A percentile compares a stretch with the other conserved stretches of the same genome.
Conservation (phyloP, 768 basidiomycete species). For the Panaeolus cyanescens region DNA sequence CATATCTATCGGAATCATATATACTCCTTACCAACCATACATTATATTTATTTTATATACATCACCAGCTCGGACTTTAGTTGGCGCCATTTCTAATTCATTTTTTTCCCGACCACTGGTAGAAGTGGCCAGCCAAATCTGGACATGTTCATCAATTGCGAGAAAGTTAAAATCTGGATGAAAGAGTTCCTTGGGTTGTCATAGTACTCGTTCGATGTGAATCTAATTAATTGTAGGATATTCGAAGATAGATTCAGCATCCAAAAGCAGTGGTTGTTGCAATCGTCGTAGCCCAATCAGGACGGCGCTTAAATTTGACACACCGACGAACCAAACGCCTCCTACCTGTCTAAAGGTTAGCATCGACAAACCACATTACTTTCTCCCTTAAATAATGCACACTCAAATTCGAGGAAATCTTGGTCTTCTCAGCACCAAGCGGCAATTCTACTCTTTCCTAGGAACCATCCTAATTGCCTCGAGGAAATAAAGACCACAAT, state of each 20-base stretch:
- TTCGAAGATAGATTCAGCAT: too few species aligned
- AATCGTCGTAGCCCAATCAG: neutral
- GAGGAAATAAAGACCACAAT: neutral
- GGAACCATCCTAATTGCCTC: neutral
- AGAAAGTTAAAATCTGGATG: too few species aligned
- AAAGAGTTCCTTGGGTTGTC: too few species aligned
- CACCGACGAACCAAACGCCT: neutral
- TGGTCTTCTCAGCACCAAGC: neutral
- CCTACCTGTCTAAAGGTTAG: neutral
- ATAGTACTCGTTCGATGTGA: too few species aligned
- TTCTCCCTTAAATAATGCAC: neutral
- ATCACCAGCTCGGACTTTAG: neutral
- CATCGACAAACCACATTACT: neutral
- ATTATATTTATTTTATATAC: neutral
- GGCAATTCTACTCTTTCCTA: neutral
- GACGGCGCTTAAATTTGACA: constrained; percentile 2
- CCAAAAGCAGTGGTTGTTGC: neutral
- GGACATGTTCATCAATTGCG: neutral
- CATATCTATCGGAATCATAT: constrained; percentile 3
- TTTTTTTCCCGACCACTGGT: neutral
- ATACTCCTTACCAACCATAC: constrained; percentile 1
- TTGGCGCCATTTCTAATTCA: neutral
- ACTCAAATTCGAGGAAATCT: neutral
- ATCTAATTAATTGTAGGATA: too few species aligned
- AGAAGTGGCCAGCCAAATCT: neutral